Evolutionary conservation across 352 stramenopile genomes (phyloP).

Genomic region (Globisporangium carolinianum): DNA sequence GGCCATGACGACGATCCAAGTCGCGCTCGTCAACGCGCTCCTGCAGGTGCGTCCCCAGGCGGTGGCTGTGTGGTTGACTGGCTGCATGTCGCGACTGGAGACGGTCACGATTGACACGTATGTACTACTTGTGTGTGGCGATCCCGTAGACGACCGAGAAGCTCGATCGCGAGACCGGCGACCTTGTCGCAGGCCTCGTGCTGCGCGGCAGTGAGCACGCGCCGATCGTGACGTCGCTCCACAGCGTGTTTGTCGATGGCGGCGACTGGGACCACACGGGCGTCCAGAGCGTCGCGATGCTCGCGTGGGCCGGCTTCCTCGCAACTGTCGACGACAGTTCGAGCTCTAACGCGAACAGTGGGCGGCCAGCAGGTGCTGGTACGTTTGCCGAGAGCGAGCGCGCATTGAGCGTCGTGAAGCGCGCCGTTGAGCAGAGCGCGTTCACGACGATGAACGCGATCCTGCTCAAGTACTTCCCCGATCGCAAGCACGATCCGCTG

Average conservation of each 20-base stretch:
- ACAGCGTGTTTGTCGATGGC: constrained; percentile 33
- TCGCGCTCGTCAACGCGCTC: constrained; percentile 54
- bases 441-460: constrained; percentile 70
- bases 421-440: constrained; percentile 52
- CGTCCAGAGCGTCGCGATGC: constrained; percentile 71
- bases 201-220: constrained; percentile 39
- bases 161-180: constrained; percentile 57
- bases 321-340: constrained; percentile 19
- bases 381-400: constrained; percentile 56
- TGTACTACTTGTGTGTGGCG: not conserved
- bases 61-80: not conserved
- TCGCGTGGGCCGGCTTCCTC: constrained; percentile 69
- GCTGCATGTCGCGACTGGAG: not conserved
- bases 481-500: constrained; percentile 62
- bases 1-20: constrained; percentile 63
- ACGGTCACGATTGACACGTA: not conserved
- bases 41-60: constrained; percentile 19
- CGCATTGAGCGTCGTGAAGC: constrained; percentile 50
- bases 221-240: constrained; percentile 19
- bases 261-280: constrained; percentile 60
- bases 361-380: constrained; percentile 15
- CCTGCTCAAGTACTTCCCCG: constrained; percentile 67
- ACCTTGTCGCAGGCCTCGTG: constrained; percentile 30
- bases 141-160: constrained; percentile 35
- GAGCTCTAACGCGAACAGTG: constrained; percentile 14